Base-by-base conservation (phyloP, 345 rosid species). In the Carallia brachiata region DNA sequence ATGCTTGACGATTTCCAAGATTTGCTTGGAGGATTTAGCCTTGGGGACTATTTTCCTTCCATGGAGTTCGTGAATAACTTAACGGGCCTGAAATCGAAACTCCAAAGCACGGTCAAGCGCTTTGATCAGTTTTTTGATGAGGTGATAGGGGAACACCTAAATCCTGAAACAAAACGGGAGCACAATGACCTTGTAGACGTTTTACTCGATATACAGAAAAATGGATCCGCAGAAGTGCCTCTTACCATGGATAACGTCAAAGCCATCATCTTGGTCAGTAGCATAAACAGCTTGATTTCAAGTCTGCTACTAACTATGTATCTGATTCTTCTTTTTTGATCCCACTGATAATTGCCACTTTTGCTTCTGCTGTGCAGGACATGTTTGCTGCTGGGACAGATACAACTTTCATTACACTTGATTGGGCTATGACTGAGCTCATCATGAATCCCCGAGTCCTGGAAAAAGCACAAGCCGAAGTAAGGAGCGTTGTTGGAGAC, bases 1-100 rank as follows among this genome's bases (percentile, higher is more conserved):
- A 77, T 85, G 86, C 86, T 87, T 0, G 77, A 78, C 27, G 85
- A 86, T 63, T 75, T 36, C 16, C 78, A 75, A 44, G 70, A 10
- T 0, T 27, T 75, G 61, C 78, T 75, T 36, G 78, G 78, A 57
- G 78, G 73, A 36, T 75, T 75, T 32, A 75, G 65, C 39, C 73
- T 75, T 39, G 78, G 73, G 19, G 78, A 75, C 17, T 75, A 48
- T 13, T 75, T 69, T 31, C 73, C 78, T 69, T 74, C 77, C 17
- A 37, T 68, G 68, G 77, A 74, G 56, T 74, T 74, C 34, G 48
- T 74, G 28, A 68, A 74, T 19, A 68, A 68, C 57, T 34, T 74
- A 28, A 74, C 77, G 4, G 77, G 77, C 6, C 55, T 74, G 68
- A 74, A 74, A 52, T 31, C 58, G 8, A 74, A 52, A 68, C 77